Evolutionary conservation across 768 basidiomycete species (phyloP).

Genomic region (Lentinula edodes): DNA sequence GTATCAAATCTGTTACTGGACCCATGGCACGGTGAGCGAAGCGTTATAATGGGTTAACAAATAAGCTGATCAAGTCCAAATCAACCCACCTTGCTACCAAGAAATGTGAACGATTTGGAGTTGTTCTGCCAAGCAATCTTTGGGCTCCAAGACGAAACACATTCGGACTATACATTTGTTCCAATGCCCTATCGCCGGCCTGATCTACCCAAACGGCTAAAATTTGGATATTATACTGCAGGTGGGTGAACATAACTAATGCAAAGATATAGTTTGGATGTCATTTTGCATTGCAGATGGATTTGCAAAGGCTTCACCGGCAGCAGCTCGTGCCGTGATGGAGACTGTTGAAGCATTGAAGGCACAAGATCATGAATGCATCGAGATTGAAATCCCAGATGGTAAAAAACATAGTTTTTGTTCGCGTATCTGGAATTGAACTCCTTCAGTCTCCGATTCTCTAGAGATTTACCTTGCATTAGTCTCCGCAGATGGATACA

Average conservation of each 20-base stretch:
- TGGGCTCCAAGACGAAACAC: conserved; percentile 36
- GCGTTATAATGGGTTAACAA: conserved; percentile 1
- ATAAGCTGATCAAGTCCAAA: background rate
- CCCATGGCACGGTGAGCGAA: conserved; percentile 59
- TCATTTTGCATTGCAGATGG: conserved; percentile 34
- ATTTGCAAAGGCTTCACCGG: conserved; percentile 64
- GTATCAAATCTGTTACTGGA: conserved; percentile 48
- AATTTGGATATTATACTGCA: conserved; percentile 65
- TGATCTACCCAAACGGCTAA: conserved; percentile 36
- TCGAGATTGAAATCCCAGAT: conserved; percentile 57
- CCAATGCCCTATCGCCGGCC: conserved; percentile 62
- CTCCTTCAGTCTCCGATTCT: conserved; percentile 33
- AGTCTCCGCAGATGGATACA: conserved; percentile 69
- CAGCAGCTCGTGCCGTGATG: conserved; percentile 66
- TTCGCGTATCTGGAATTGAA: background rate
- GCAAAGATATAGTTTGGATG: background rate
- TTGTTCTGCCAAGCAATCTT: conserved; percentile 47
- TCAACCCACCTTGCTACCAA: background rate
- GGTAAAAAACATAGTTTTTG: conserved; percentile 28
- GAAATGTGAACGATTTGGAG: conserved; percentile 58
- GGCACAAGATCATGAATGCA: conserved; percentile 72
- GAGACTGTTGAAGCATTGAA: conserved; percentile 65
- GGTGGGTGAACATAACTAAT: background rate
- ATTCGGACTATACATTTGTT: conserved; percentile 28
- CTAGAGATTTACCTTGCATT: conserved; percentile 61